Evolutionary conservation across 2,329 filamentous ascomycete genomes (phyloP).

Genomic region (Moelleriella libera): DNA sequence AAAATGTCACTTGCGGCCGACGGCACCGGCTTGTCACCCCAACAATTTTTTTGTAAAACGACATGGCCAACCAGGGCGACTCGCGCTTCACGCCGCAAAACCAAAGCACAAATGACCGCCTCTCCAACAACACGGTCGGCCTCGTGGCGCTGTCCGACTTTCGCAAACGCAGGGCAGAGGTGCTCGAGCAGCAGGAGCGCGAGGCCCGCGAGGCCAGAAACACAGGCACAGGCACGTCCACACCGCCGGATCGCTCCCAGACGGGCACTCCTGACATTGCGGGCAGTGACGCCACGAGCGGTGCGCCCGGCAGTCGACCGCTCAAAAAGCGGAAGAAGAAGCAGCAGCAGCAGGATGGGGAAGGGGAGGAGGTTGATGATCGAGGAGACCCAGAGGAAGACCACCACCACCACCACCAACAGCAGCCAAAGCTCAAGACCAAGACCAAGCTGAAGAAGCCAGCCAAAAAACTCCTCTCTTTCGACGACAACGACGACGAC

Average conservation of each 20-base stretch:
- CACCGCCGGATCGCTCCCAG: slow-evolving; percentile 30
- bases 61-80: slow-evolving; percentile 17
- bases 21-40: not conserved
- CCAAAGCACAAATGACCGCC: slow-evolving; percentile 62
- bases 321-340: not conserved
- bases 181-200: slow-evolving; percentile 79
- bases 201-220: slow-evolving; percentile 49
- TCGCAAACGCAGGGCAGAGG: slow-evolving; percentile 87
- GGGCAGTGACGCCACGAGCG: slow-evolving; percentile 18
- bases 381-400: no score
- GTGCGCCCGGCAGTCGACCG: not conserved
- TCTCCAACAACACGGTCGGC: slow-evolving; percentile 79
- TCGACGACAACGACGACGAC: slow-evolving; percentile 49
- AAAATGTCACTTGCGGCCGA: not conserved
- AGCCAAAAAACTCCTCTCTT: slow-evolving; percentile 40
- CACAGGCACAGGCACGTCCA: slow-evolving; percentile 29
- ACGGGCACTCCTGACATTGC: slow-evolving; percentile 31
- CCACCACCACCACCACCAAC: no score
- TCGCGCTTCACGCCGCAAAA: slow-evolving; percentile 64
- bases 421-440: slow-evolving; percentile 8
- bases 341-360: not conserved
- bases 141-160: slow-evolving; percentile 88
- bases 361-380: not conserved
- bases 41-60: not conserved
- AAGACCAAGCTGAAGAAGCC: slow-evolving; percentile 26